These are phyloP conservation scores for Solanum megistacrolobum DNA, from an alignment of 257 asterid species.

Conservation along the genomic window DNA sequence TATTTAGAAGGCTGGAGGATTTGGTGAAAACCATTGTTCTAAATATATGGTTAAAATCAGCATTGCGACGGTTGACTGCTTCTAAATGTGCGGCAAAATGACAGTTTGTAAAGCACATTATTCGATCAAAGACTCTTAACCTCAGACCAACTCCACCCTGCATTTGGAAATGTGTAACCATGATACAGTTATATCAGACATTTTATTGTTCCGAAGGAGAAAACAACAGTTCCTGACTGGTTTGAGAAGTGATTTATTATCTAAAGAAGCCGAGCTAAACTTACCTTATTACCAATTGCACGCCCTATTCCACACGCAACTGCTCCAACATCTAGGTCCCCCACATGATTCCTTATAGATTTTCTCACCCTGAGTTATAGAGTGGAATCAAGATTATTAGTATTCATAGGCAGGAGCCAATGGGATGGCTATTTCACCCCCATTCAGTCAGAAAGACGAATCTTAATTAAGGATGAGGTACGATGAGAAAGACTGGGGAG, in stretches of 20 bases:
- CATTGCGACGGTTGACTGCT: constrained; percentile 89
- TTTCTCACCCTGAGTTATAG: constrained; percentile 63
- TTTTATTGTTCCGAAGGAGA: not conserved
- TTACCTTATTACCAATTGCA: constrained; percentile 96
- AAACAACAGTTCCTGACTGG: not conserved
- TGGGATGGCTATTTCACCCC: not conserved
- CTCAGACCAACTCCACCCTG: constrained; percentile 98
- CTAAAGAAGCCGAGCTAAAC: not conserved
- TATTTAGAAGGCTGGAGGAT: constrained; percentile 46
- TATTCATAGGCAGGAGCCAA: not conserved
- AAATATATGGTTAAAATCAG: constrained; percentile 83
- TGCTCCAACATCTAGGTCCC: constrained; percentile 86
- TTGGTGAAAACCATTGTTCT: constrained; percentile 77
- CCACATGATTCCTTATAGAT: constrained; percentile 57
- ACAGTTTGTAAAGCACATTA: constrained; percentile 80
- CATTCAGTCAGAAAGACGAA: not conserved
- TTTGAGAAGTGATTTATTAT: not conserved
- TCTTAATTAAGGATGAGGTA: not conserved
- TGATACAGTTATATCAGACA: not conserved
- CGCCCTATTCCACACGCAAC: constrained; percentile 97
- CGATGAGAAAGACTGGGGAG: not conserved
- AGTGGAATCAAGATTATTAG: not conserved
- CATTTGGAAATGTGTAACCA: constrained; percentile 4
- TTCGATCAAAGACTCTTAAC: constrained; percentile 81
- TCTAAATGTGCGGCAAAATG: constrained; percentile 98